Base-by-base conservation (phyloP, 2,329 filamentous ascomycete genomes). In the Hypoxylon sp. region DNA sequence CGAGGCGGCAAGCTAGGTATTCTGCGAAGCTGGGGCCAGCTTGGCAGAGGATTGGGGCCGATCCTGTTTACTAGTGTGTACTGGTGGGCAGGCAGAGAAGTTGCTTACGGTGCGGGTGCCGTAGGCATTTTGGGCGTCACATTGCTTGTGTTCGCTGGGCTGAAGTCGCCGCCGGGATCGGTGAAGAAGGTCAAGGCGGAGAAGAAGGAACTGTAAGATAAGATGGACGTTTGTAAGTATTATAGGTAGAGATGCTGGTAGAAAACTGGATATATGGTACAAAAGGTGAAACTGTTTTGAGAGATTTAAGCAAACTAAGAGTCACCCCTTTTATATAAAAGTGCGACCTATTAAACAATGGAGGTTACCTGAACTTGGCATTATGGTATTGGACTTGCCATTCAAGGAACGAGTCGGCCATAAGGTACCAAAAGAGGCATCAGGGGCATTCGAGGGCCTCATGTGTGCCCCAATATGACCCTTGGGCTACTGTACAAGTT, bases 31-130 rank as follows among this genome's bases (percentile, higher is more conserved):
- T 89, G 84, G 89, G 95, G 96, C 4, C 96, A 99, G 82, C 85
- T 94, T 3, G 96, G 96, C 2, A 86, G 96, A 32, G 93, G 94
- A 0, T 78, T 97, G 9, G 96, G 96, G 0, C 96, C 96, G 0
- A 78, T 99, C 3, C 80, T 97, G 33, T 99, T 99, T 76, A 98
- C 96, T 67, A 93, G 93, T 50, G 83, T 99, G 59, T 99, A 99
- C 81, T 99, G 96, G 96, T 99, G 96, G 96, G 94, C 93, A 5
- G 96, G 96, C 0, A 84, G 96, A 48, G 91, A 96, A 75, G 85
- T 89, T 9, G 96, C 96, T 1, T 99, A 98, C 78, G 84, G 83
- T 0, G 84, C 93, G 72, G 96, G 96, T 3, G 91, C 93, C 0
- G 83, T 87, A 11, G 93, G 93, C 4, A 97, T 98, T 82, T 78